Base-by-base conservation (phyloP, 257 asterid species). In the Solanum paucissectum region DNA sequence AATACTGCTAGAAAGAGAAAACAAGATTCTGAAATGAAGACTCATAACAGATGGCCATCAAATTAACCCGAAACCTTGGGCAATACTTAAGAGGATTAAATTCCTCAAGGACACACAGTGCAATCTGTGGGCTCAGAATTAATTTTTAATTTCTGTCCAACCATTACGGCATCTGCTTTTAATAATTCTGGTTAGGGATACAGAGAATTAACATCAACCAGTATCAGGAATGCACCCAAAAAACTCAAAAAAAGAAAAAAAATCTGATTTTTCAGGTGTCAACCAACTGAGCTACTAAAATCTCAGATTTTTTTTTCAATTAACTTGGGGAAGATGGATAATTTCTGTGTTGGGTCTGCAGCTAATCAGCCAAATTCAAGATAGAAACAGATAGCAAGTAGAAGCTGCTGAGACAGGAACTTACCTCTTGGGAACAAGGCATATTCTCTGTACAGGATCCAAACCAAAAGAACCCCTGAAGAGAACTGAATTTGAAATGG, bases 401-500 rank as follows among this genome's bases (percentile, higher is more conserved):
- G 55, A 40, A 44, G 12, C 21, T 37, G 44, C 12, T 68, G 5
- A 77, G 13, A 7, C 29, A 87, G 84, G 77, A 36, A 83, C 74
- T 74, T 83, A 83, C 90, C 90, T 93, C 93, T 91, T 94, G 87
- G 95, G 71, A 85, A 46, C 32, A 87, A 90, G 88, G 94, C 93
- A 89, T 71, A 95, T 85, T 9, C 88, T 88, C 83, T 90, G 95
- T 92, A 89, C 88, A 44, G 94, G 93, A 91, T 94, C 98, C 91
- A 83, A 88, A 75, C 94, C 92, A 88, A 90, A 88, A 87, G 92
- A 91, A 87, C 90, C 86, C 12, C 91, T 84, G 73, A 92, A 90
- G 85, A 93, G 83, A 83, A 93, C 83, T 81, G 92, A 88, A 89
- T 90, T 94, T 20, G 86, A 88, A 88, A 83, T 79, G 86, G 93